Percentiles rank a stretch among this genome's conserved stretches.
These are phyloP conservation scores for Aspergillus glaucus DNA, from an alignment of 2,329 filamentous ascomycete species.

Conservation along the genomic window DNA sequence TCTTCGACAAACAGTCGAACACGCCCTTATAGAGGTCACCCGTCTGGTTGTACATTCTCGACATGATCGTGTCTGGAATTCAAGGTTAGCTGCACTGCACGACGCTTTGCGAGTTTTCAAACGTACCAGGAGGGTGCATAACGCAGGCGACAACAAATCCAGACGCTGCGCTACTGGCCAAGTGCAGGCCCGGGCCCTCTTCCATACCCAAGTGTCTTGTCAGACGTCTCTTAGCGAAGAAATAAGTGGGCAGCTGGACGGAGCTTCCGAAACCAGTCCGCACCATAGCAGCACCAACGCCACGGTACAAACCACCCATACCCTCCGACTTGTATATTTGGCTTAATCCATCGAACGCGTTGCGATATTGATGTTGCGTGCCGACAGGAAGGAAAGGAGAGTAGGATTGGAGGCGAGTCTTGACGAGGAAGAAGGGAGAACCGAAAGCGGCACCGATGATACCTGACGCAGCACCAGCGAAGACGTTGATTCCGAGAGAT, in stretches of 20 bases:
- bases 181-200: conserved; percentile 81
- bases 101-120: too few species aligned
- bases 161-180: conserved; percentile 80
- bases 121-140: conserved; percentile 88
- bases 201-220: conserved; percentile 79
- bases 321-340: conserved; percentile 77
- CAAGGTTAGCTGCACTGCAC: conserved; percentile 4
- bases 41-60: conserved; percentile 96
- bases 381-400: conserved; percentile 89
- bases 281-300: conserved; percentile 89
- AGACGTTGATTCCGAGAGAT: conserved; percentile 84
- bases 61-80: conserved; percentile 83
- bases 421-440: conserved; percentile 95
- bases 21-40: conserved; percentile 93
- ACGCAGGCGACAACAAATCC: conserved; percentile 96
- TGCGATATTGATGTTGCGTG: conserved; percentile 90
- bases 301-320: conserved; percentile 74
- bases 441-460: conserved; percentile 88
- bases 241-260: conserved; percentile 95
- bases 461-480: conserved; percentile 81
- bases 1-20: conserved; percentile 87
- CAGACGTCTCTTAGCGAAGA: conserved; percentile 86
- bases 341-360: conserved; percentile 73
- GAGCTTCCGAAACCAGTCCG: conserved; percentile 92
- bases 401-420: conserved; percentile 90